Evolutionary conservation across 495 filamentous ascomycete species (phyloP).

Genomic region (Penicillium bovifimosum): DNA sequence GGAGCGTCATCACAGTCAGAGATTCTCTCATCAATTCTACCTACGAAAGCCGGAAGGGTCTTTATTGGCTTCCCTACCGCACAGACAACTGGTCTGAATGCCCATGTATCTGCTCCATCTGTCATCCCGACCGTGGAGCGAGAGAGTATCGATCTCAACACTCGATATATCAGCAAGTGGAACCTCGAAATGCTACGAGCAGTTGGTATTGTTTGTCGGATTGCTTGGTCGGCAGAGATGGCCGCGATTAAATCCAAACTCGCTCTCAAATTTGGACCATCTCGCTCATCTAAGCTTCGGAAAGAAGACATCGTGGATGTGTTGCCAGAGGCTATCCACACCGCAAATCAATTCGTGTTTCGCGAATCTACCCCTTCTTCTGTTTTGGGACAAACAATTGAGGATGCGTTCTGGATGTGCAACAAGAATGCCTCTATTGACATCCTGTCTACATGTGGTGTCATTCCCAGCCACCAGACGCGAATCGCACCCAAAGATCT

Average conservation of each 20-base stretch:
- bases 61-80: slow-evolving; percentile 98
- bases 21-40: slow-evolving; percentile 85
- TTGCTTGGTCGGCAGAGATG: slow-evolving; percentile 87
- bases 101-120: slow-evolving; percentile 97
- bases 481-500: slow-evolving; percentile 76
- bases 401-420: slow-evolving; percentile 92
- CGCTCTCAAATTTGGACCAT: slow-evolving; percentile 23
- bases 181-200: slow-evolving; percentile 92
- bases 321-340: slow-evolving; percentile 72
- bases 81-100: slow-evolving; percentile 89
- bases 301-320: slow-evolving; percentile 59
- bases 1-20: slow-evolving; percentile 58
- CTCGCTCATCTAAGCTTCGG: slow-evolving; percentile 50
- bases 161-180: slow-evolving; percentile 88
- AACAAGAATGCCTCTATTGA: slow-evolving; percentile 77
- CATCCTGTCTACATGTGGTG: slow-evolving; percentile 78
- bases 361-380: slow-evolving; percentile 81
- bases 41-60: slow-evolving; percentile 78
- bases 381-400: slow-evolving; percentile 73
- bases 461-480: slow-evolving; percentile 70
- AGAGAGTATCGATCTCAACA: slow-evolving; percentile 94
- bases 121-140: slow-evolving; percentile 98
- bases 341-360: slow-evolving; percentile 70
- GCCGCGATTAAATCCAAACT: slow-evolving; percentile 53
- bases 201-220: slow-evolving; percentile 81